Evolutionary conservation across 495 filamentous ascomycete genomes (phyloP).

Genomic region (Evernia prunastri): DNA sequence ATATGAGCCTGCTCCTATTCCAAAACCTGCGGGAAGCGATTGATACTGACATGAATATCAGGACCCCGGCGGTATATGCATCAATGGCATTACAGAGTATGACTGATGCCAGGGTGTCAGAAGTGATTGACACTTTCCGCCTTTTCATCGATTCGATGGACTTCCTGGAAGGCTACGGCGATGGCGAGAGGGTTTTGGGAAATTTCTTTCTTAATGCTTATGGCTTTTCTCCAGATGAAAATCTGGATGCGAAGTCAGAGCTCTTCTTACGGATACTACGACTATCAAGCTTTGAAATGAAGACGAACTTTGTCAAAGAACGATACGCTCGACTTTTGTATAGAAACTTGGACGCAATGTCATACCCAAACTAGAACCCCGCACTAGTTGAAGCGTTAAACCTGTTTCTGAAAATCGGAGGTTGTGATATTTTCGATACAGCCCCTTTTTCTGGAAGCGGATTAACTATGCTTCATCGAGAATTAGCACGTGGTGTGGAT

Average conservation of each 20-base stretch:
- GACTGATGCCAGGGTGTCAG: background rate
- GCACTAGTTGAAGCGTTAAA: background rate
- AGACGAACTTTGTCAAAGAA: background rate
- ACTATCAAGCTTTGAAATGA: background rate
- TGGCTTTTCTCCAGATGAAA: background rate
- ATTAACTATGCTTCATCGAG: background rate
- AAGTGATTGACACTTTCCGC: background rate
- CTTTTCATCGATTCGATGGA: slow-evolving; percentile 7
- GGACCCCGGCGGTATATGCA: background rate
- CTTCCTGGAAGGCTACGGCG: background rate
- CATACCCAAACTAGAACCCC: too few relatives aligned
- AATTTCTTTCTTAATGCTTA: background rate
- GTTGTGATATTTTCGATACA: background rate
- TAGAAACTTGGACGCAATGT: background rate
- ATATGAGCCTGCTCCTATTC: background rate
- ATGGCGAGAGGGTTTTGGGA: slow-evolving; percentile 5
- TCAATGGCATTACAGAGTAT: too few relatives aligned
- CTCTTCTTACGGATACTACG: slow-evolving; percentile 5
- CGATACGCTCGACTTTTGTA: background rate
- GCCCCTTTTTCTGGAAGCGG: background rate
- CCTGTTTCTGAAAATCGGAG: background rate
- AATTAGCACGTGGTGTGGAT: background rate
- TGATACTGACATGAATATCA: background rate
- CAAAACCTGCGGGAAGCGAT: too few relatives aligned
- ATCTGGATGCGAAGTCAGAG: background rate